Conservation (phyloP, 2,329 filamentous ascomycete species). For the Dothiorella sarmentorum region DNA sequence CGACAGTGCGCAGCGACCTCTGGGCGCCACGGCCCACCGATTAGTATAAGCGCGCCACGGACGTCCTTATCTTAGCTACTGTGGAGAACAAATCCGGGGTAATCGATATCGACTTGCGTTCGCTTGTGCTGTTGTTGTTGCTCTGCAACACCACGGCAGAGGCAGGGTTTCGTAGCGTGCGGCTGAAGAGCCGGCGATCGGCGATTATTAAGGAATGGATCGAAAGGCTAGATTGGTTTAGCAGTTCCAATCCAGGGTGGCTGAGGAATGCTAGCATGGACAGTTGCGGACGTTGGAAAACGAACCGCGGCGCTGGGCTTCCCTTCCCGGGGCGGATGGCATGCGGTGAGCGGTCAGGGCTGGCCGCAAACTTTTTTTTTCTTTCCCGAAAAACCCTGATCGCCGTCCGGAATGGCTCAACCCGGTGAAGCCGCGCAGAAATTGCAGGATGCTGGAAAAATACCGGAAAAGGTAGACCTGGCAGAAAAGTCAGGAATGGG, state of each 20-base stretch:
- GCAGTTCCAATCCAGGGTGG: not conserved
- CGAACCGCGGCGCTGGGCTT: slow-evolving; percentile 1
- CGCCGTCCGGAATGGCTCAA: not conserved
- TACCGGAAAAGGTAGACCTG: not conserved
- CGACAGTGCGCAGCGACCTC: slow-evolving; percentile 1
- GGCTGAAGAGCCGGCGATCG: not conserved
- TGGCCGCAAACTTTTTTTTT: not conserved
- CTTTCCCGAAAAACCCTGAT: not conserved
- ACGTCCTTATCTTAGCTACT: slow-evolving; percentile 5
- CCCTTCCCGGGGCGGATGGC: not conserved
- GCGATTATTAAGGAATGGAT: not conserved
- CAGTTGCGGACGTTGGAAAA: not conserved
- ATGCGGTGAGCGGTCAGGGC: not conserved
- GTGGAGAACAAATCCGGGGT: slow-evolving; percentile 18
- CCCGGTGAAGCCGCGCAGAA: not conserved
- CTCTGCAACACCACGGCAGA: not conserved
- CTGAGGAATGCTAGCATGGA: not conserved
- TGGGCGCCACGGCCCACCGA: slow-evolving; percentile 9
- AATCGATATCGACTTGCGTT: slow-evolving; percentile 8
- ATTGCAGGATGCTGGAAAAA: slow-evolving; percentile 5
- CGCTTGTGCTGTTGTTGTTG: not conserved
- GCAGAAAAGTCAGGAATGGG: slow-evolving; percentile 1
- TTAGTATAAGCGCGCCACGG: slow-evolving; percentile 6
- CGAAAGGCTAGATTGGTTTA: not conserved
- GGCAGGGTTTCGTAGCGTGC: not conserved